Percentiles rank a stretch among this genome's conserved stretches.
Evolutionary conservation across 192 early-diverging fungal species (phyloP).

Genomic region (Jimgerdemannia flammicorona): DNA sequence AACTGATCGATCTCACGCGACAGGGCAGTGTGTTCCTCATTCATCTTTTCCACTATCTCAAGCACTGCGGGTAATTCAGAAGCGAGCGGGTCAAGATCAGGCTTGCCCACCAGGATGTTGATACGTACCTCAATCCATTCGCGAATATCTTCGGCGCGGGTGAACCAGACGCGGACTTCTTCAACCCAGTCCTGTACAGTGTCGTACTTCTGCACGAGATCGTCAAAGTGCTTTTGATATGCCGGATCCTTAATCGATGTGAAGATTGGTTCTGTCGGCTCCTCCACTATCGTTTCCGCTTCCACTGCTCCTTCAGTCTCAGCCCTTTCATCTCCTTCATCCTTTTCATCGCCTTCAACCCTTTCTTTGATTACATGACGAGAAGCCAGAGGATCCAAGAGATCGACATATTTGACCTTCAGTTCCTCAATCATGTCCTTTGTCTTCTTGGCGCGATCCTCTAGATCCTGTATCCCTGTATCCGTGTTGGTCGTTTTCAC

Average conservation of each 20-base stretch:
- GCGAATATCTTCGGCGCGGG: conserved; percentile 38
- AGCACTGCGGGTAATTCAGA: conserved; percentile 9
- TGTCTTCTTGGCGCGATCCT: conserved; percentile 12
- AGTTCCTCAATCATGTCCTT: conserved; percentile 8
- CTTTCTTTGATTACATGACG: neutral
- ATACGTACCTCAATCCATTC: conserved; percentile 34
- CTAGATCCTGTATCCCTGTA: conserved; percentile 27
- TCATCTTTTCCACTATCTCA: conserved; percentile 25
- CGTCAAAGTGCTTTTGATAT: conserved; percentile 8
- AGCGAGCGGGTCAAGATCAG: conserved; percentile 21
- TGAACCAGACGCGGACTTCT: conserved; percentile 38
- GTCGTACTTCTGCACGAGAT: conserved; percentile 19
- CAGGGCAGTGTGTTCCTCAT: conserved; percentile 23
- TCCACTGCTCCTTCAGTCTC: neutral
- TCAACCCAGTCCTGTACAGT: conserved; percentile 25
- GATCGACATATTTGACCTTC: conserved; percentile 12
- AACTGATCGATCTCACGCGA: conserved; percentile 34
- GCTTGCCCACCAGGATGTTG: conserved; percentile 13
- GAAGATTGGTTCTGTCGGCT: neutral
- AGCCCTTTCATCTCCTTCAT: neutral
- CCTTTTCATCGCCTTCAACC: neutral
- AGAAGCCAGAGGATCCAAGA: conserved; percentile 3
- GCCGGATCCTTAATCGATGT: conserved; percentile 5
- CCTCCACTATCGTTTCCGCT: neutral
- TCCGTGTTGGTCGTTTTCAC: conserved; percentile 35